Base-by-base conservation (phyloP, 1,284 basidiomycete species). In the Cyathus pygmaeus region DNA sequence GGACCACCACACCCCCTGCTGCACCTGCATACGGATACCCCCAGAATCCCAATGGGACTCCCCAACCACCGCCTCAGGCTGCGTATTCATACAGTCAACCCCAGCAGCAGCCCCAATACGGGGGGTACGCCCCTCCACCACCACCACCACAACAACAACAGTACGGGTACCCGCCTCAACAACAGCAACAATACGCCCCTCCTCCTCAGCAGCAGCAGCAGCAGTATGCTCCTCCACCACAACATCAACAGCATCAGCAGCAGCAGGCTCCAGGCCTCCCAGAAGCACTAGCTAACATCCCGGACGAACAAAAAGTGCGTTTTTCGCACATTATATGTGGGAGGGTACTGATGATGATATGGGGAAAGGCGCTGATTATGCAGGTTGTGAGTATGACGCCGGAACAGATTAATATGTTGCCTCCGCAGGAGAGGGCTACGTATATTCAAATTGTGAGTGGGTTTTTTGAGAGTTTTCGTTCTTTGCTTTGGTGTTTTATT, bases 331-430 rank as follows among this genome's bases (percentile, higher is more conserved):
- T 56, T 42, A 55, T 56, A 44, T 54, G 56, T 39, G 54, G 33
- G 13, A 15, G 17, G 61, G 5, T 55, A 24, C 33, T 46, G 53
- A 58, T 63, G 47, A 42, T 9, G 21, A 17, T 24, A 23, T 15
- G 51, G 50, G 21, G 23, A 17, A 36, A 91, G 89, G 85, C 85
- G 27, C 82, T 91, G 71, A 87, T 92, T 26, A 81, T 91, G 79
- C 85, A 85, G 51, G 86, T 92, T 10, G 71, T 92, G 53, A 80
- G 85, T 19, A 90, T 92, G 89, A 88, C 88, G 1, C 85, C 87
- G 3, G 90, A 92, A 53, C 88, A 92, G 69, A 85, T 92, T 57
- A 84, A 85, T 59, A 77, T 78, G 67, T 75, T 92, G 29, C 85
- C 89, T 4, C 86, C 87, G 1, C 73, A 81, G 2, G 89, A 92